Conservation (phyloP, 148 eudicot genomes). For the Rhododendron ferrugineum region DNA sequence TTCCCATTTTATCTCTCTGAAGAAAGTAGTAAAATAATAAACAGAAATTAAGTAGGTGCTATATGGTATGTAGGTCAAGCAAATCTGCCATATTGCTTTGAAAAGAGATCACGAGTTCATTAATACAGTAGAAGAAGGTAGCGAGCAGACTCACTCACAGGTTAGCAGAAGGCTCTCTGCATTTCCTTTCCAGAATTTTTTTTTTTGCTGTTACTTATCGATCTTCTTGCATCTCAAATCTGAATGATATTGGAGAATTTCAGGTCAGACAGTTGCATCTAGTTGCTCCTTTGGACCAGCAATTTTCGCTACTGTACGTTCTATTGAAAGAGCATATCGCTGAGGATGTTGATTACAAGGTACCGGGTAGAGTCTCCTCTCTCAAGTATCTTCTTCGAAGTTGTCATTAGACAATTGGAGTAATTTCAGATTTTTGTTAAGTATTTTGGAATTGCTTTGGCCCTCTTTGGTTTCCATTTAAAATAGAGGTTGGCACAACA, state of each 20-base stretch:
- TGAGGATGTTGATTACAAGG: constrained; percentile 90
- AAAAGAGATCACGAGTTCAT: constrained; percentile 82
- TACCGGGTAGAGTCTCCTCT: constrained; percentile 15
- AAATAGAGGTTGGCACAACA: neutral
- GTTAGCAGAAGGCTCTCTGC: constrained; percentile 28
- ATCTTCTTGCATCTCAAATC: constrained; percentile 8
- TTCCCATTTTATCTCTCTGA: neutral
- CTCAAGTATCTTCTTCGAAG: neutral
- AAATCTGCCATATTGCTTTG: constrained; percentile 79
- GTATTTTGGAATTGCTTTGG: neutral
- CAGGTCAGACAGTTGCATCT: constrained; percentile 90
- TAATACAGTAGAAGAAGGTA: constrained; percentile 71
- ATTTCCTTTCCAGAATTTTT: neutral
- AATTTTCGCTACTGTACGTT: constrained; percentile 60
- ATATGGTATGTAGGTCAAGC: constrained; percentile 61
- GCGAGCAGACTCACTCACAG: constrained; percentile 85
- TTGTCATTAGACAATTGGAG: neutral
- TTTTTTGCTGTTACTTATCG: neutral
- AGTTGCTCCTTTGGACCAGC: constrained; percentile 81
- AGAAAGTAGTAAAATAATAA: neutral
- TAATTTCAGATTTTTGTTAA: neutral
- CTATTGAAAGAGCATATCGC: constrained; percentile 78
- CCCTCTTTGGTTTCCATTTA: neutral
- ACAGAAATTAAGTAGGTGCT: neutral
- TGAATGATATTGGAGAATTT: constrained; percentile 12